A percentile compares a stretch with the other conserved stretches of the same genome.
Conservation (phyloP, 2,329 filamentous ascomycete species). For the Aspergillus amoenus region DNA sequence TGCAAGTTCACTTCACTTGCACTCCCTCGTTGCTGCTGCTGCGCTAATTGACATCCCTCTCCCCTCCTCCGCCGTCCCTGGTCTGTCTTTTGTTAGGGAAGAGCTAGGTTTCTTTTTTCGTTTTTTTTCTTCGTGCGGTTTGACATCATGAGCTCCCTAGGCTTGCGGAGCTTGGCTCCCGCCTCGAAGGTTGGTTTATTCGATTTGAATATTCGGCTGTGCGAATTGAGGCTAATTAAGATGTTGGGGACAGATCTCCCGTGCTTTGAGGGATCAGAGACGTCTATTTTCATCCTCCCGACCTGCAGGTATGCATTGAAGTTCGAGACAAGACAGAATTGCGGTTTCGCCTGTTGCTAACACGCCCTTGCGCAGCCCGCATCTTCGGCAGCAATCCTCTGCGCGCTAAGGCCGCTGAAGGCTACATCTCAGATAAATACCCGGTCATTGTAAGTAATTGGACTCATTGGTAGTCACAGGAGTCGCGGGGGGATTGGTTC, state of each 20-base stretch:
- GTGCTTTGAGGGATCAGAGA: constrained; percentile 62
- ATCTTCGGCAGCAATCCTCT: constrained; percentile 84
- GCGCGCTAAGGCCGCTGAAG: constrained; percentile 88
- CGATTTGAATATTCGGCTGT: constrained; percentile 18
- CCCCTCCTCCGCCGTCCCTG: constrained; percentile 18
- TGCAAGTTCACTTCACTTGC: constrained; percentile 18
- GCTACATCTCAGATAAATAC: constrained; percentile 85
- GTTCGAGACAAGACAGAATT: constrained; percentile 12
- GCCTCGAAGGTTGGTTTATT: constrained; percentile 45
- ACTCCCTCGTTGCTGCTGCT: constrained; percentile 15
- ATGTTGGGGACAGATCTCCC: constrained; percentile 57
- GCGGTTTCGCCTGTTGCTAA: constrained; percentile 20
- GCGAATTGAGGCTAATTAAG: constrained; percentile 19
- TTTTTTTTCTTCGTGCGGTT: constrained; percentile 21
- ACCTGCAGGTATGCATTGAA: constrained; percentile 64
- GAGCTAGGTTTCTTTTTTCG: constrained; percentile 17
- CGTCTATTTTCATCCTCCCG: constrained; percentile 86
- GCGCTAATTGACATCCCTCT: constrained; percentile 19
- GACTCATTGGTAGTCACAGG: neutral
- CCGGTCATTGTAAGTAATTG: constrained; percentile 77
- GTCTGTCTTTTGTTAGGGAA: constrained; percentile 26
- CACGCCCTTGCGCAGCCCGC: constrained; percentile 57
- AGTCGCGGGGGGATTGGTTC: constrained; percentile 9
- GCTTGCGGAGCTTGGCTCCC: constrained; percentile 52
- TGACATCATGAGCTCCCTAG: constrained; percentile 50